Evolutionary conservation across 805 yeast genomes (phyloP).

Genomic region (Saturnispora besseyi): DNA sequence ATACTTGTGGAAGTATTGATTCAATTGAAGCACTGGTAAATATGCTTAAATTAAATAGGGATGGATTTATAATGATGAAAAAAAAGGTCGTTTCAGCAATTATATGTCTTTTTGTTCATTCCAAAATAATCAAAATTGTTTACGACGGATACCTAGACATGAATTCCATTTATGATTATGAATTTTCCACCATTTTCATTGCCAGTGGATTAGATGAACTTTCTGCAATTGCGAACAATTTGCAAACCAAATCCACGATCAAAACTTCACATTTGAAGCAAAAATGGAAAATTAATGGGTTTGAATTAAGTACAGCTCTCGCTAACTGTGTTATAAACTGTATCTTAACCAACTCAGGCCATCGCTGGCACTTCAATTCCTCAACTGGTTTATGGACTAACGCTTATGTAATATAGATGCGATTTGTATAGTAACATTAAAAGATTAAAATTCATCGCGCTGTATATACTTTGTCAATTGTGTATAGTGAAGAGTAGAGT

Average conservation of each 20-base stretch:
- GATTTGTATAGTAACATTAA: background rate
- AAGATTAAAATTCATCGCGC: background rate
- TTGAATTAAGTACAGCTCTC: background rate
- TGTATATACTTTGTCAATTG: background rate
- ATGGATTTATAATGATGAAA: background rate
- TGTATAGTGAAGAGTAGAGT: background rate
- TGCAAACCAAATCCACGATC: background rate
- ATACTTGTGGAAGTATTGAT: slow-evolving; percentile 7
- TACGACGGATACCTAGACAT: slow-evolving; percentile 5
- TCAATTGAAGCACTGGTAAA: background rate
- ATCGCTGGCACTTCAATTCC: background rate
- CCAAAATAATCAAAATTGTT: background rate
- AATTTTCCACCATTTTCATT: background rate
- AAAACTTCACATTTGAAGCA: background rate
- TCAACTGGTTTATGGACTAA: background rate
- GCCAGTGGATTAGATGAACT: background rate
- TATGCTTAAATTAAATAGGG: background rate
- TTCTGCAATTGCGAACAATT: background rate
- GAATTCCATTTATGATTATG: background rate
- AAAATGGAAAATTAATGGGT: background rate
- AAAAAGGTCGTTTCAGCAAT: background rate
- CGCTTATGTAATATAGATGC: background rate
- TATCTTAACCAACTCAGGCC: background rate
- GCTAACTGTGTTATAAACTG: background rate
- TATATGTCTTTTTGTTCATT: background rate